Conservation (phyloP, 2,329 filamentous ascomycete species). For the Cyclaneusma minus region DNA sequence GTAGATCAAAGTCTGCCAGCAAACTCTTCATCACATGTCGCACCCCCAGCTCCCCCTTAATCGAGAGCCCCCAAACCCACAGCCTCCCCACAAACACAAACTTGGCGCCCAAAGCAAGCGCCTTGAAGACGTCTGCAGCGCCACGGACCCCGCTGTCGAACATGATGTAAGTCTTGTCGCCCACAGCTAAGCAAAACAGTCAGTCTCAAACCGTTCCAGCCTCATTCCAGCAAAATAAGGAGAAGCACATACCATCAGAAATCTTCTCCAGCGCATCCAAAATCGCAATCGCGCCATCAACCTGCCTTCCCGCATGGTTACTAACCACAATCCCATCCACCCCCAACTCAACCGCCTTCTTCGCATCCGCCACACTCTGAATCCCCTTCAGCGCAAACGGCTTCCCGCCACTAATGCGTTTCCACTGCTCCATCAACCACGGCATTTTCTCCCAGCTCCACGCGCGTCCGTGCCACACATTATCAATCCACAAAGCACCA, state of each 20-base stretch:
- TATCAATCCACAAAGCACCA: conserved; percentile 45
- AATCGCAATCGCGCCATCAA: conserved; percentile 42
- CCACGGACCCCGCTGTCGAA: conserved; percentile 43
- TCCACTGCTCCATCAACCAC: conserved; percentile 46
- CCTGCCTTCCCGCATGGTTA: conserved; percentile 42
- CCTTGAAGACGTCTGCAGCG: conserved; percentile 43
- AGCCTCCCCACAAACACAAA: conserved; percentile 46
- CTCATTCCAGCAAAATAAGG: conserved; percentile 4
- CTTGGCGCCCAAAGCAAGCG: conserved; percentile 42
- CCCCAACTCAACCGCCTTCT: conserved; percentile 37
- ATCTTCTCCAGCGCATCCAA: conserved; percentile 45
- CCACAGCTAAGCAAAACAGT: conserved; percentile 23
- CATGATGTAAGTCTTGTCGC: conserved; percentile 35
- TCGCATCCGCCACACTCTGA: conserved; percentile 42
- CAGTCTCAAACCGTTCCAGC: neutral
- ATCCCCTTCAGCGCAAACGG: conserved; percentile 48
- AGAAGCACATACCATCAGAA: conserved; percentile 24
- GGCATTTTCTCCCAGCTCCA: conserved; percentile 48
- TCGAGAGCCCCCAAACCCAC: conserved; percentile 43
- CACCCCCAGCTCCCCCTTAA: conserved; percentile 44
- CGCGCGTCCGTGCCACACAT: conserved; percentile 45
- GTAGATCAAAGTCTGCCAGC: conserved; percentile 44
- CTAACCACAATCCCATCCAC: conserved; percentile 45
- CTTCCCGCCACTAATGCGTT: conserved; percentile 36
- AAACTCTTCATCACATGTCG: conserved; percentile 45